A percentile compares a stretch with the other conserved stretches of the same genome.
Conservation (phyloP, 2,329 filamentous ascomycete genomes). For the Fusarium dlaminii region DNA sequence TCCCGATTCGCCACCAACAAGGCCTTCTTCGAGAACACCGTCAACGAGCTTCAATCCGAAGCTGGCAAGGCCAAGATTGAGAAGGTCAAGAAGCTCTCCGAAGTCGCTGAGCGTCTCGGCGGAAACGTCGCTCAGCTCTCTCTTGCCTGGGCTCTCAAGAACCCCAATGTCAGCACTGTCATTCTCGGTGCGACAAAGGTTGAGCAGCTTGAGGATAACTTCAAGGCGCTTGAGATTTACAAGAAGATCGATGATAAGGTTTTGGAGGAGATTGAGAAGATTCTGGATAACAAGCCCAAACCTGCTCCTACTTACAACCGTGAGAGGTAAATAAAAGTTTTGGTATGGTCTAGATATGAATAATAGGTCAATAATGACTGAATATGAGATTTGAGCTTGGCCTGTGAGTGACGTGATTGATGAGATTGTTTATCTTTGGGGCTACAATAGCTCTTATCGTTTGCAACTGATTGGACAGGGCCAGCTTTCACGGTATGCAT, state of each 20-base stretch:
- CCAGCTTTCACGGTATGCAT: not conserved
- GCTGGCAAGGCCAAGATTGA: slow-evolving; percentile 42
- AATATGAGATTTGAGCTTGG: not conserved
- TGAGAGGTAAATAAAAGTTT: slow-evolving; percentile 24
- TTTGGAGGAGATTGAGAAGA: slow-evolving; percentile 37
- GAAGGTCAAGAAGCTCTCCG: slow-evolving; percentile 39
- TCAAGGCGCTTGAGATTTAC: slow-evolving; percentile 33
- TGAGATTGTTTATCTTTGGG: not conserved
- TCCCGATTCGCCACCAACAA: slow-evolving; percentile 60
- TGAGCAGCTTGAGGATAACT: slow-evolving; percentile 40
- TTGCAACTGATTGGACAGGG: not conserved
- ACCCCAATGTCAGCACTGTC: slow-evolving; percentile 44
- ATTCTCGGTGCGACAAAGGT: slow-evolving; percentile 43
- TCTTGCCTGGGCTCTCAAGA: slow-evolving; percentile 41
- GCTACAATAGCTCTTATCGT: not conserved
- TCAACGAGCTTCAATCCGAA: slow-evolving; percentile 20
- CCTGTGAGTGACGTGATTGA: not conserved
- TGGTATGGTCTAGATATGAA: not conserved
- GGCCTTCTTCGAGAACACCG: slow-evolving; percentile 28
- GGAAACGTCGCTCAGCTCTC: slow-evolving; percentile 39
- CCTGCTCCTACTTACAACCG: slow-evolving; percentile 23
- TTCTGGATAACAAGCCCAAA: slow-evolving; percentile 37
- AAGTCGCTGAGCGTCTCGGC: slow-evolving; percentile 38
- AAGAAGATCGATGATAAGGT: slow-evolving; percentile 36
- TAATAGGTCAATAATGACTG: not conserved